phyloP scores from a whole-genome alignment of 164 flowering plant genomes.

The Taxillus chinensis region DNA sequence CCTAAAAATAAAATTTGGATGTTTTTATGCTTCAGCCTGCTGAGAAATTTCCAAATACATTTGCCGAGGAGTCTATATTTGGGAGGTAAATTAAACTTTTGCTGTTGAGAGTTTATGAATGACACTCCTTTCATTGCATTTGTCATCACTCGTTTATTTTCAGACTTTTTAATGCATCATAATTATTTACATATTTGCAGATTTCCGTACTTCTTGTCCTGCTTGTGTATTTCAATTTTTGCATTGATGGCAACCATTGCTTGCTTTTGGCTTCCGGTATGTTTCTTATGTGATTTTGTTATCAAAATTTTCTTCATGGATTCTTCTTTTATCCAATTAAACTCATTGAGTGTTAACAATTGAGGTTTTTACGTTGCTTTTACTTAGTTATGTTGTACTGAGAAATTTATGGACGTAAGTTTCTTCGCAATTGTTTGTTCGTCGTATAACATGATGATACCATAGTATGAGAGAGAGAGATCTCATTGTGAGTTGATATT shows the following conservation, averaged over 20 bases:
- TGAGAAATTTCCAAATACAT: constrained; percentile 44
- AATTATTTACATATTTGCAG: constrained; percentile 17
- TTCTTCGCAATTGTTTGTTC: no score
- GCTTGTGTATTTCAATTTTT: background rate
- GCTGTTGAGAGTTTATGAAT: background rate
- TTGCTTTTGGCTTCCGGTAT: constrained; percentile 1
- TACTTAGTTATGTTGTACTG: no score
- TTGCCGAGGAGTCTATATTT: constrained; percentile 39
- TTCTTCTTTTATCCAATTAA: no score
- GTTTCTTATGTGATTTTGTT: background rate
- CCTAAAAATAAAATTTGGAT: no score
- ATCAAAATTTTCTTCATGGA: no score
- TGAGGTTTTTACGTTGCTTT: no score
- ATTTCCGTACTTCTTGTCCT: constrained; percentile 61
- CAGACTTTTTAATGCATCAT: background rate
- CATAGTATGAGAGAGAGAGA: no score
- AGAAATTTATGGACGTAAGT: no score
- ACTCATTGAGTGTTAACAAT: no score
- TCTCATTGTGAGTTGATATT: no score
- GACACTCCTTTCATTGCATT: background rate
- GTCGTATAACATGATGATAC: no score
- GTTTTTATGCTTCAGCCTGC: constrained; percentile 33
- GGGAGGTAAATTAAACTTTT: constrained; percentile 27
- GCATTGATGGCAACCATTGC: background rate
- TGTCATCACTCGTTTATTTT: background rate